Percentiles rank a stretch among this genome's conserved stretches.
Evolutionary conservation across 2,329 filamentous ascomycete species (phyloP).

Genomic region (Verticillium alfalfae): DNA sequence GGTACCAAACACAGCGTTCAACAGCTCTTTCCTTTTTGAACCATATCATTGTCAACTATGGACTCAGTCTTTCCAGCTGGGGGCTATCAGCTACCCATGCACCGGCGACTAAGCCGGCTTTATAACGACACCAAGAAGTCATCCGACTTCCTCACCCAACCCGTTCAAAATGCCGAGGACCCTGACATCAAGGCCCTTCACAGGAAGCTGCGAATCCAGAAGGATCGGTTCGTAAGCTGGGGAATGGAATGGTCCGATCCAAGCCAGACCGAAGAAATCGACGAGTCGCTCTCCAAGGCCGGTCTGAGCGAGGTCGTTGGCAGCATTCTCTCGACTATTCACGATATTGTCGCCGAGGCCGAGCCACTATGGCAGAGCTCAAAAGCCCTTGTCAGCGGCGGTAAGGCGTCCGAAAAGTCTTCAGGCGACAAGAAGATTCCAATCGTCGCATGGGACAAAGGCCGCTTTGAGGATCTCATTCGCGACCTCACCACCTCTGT

Average conservation of each 20-base stretch:
- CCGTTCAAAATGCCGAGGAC: constrained; percentile 56
- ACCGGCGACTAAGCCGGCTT: constrained; percentile 62
- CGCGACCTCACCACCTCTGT: constrained; percentile 71
- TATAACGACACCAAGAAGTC: constrained; percentile 80
- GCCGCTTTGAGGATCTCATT: constrained; percentile 69
- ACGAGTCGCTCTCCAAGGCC: constrained; percentile 64
- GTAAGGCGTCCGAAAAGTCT: constrained; percentile 31
- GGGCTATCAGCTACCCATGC: constrained; percentile 51
- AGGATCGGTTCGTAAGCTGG: constrained; percentile 74
- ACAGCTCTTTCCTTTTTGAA: neutral
- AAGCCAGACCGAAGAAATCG: constrained; percentile 61
- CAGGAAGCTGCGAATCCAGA: constrained; percentile 73
- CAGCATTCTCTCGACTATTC: constrained; percentile 75
- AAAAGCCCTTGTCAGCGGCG: constrained; percentile 35
- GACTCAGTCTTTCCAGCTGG: constrained; percentile 45
- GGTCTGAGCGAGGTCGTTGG: constrained; percentile 72
- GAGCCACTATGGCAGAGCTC: constrained; percentile 65
- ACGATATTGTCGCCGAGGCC: constrained; percentile 71
- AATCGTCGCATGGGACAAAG: constrained; percentile 61
- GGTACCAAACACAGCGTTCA: neutral
- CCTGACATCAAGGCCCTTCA: constrained; percentile 68
- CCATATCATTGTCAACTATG: constrained; percentile 25
- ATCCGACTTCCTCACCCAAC: constrained; percentile 65
- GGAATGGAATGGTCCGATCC: constrained; percentile 77
- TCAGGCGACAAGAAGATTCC: constrained; percentile 46